These are phyloP conservation scores for Chrysoporthe austroafricana DNA, from an alignment of 2,329 filamentous ascomycete species.

Conservation along the genomic window DNA sequence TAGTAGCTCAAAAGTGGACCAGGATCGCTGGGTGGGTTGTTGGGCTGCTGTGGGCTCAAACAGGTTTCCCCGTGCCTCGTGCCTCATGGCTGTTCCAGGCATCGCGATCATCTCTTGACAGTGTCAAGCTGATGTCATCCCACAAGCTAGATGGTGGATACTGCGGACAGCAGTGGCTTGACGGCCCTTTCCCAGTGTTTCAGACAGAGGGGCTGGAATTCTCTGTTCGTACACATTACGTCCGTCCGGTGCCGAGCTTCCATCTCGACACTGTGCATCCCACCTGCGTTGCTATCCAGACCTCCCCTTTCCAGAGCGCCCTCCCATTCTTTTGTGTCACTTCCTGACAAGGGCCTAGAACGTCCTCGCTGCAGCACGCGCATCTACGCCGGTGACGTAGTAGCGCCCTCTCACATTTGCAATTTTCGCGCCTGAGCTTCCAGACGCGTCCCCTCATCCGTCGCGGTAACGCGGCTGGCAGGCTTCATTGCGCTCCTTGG, in stretches of 20 bases:
- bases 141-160: slow-evolving; percentile 5
- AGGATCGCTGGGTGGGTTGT: slow-evolving; percentile 3
- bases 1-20: too few relatives aligned
- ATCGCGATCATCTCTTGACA: neutral
- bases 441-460: slow-evolving; percentile 13
- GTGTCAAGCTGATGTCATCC: slow-evolving; percentile 24
- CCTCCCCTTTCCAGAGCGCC: neutral
- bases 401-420: slow-evolving; percentile 9
- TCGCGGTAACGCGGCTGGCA: slow-evolving; percentile 15
- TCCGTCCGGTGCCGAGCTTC: neutral
- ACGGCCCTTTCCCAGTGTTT: slow-evolving; percentile 5
- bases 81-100: slow-evolving; percentile 16
- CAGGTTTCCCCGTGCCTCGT: slow-evolving; percentile 19
- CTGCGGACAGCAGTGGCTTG: slow-evolving; percentile 22
- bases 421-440: slow-evolving; percentile 1
- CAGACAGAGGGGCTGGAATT: neutral
- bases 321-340: neutral
- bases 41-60: slow-evolving; percentile 18
- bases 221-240: neutral
- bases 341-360: neutral
- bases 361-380: neutral
- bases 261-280: neutral
- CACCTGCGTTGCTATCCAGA: neutral
- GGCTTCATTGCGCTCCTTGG: neutral
- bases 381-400: slow-evolving; percentile 22